phyloP scores from a whole-genome alignment of 208 protist species.

The Trypanosomatidae sp. region DNA sequence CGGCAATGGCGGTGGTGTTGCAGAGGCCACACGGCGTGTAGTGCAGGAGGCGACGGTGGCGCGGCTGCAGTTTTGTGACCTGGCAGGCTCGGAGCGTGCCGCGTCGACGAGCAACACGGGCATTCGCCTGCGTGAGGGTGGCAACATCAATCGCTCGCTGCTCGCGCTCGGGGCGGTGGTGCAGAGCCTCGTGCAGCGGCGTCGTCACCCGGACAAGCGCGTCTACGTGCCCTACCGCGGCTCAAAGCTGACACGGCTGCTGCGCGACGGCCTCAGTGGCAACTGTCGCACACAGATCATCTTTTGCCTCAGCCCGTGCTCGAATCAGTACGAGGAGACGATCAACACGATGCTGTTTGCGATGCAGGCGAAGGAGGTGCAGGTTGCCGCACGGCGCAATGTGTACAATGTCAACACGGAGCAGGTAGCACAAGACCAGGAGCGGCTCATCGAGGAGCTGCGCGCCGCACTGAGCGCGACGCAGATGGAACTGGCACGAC shows the following conservation, averaged over 20 bases:
- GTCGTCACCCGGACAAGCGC: slow-evolving; percentile 7
- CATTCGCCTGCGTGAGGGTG: slow-evolving; percentile 79
- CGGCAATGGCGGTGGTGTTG: background rate
- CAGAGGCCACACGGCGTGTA: background rate
- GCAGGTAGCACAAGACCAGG: slow-evolving; percentile 45
- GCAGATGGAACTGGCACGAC: slow-evolving; percentile 17
- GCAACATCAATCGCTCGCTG: slow-evolving; percentile 91
- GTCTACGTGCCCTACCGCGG: slow-evolving; percentile 73
- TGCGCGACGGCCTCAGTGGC: slow-evolving; percentile 58
- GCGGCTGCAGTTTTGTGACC: slow-evolving; percentile 69
- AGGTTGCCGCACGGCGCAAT: slow-evolving; percentile 50
- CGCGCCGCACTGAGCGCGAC: slow-evolving; percentile 28
- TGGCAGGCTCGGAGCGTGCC: slow-evolving; percentile 84
- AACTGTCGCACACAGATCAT: slow-evolving; percentile 80
- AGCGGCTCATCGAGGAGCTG: slow-evolving; percentile 61
- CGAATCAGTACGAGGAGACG: slow-evolving; percentile 47
- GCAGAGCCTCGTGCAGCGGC: slow-evolving; percentile 63
- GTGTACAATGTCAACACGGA: slow-evolving; percentile 46
- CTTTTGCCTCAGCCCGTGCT: slow-evolving; percentile 59
- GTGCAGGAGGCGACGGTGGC: slow-evolving; percentile 40
- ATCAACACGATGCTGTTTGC: slow-evolving; percentile 81
- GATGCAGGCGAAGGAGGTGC: slow-evolving; percentile 73
- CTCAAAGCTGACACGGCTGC: slow-evolving; percentile 70
- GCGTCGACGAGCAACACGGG: slow-evolving; percentile 73
- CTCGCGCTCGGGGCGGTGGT: slow-evolving; percentile 90